Percentiles rank a stretch among this genome's conserved stretches.
phyloP scores from a whole-genome alignment of 306 rosid species.

The Sechiopsis laciniata region DNA sequence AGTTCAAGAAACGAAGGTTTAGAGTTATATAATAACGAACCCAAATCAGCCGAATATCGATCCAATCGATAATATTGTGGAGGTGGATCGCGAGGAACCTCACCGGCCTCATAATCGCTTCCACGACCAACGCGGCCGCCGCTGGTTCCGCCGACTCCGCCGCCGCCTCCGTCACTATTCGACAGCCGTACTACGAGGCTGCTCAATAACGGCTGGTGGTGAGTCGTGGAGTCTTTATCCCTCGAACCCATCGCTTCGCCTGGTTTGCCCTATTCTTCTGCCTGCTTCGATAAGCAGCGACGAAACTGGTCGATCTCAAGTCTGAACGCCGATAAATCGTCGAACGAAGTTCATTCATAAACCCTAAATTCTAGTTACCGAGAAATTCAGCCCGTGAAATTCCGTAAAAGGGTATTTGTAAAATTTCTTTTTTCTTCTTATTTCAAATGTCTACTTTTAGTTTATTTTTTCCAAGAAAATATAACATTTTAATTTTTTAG shows the following conservation, averaged over 20 bases:
- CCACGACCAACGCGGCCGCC: conserved; percentile 36
- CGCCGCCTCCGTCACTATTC: conserved; percentile 38
- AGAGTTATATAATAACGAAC: conserved; percentile 26
- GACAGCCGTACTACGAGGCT: conserved; percentile 54
- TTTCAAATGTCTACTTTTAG: too few species aligned
- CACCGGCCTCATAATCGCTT: conserved; percentile 48
- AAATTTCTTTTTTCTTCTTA: too few species aligned
- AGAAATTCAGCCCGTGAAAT: conserved; percentile 14
- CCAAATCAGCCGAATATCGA: conserved; percentile 37
- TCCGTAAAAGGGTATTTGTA: conserved; percentile 16
- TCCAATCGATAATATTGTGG: conserved; percentile 39
- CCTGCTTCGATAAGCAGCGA: conserved; percentile 15
- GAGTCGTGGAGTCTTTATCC: conserved; percentile 39
- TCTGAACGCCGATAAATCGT: conserved; percentile 20
- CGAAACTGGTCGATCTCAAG: conserved; percentile 14
- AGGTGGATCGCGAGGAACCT: conserved; percentile 42
- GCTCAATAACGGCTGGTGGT: conserved; percentile 50
- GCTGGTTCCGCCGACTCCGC: conserved; percentile 22
- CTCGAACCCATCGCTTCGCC: conserved; percentile 36
- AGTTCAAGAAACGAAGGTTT: neutral
- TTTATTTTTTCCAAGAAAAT: too few species aligned
- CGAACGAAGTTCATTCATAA: conserved; percentile 16
- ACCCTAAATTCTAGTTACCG: conserved; percentile 23
- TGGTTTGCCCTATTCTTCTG: neutral
- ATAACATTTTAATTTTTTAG: too few species aligned